A percentile compares a stretch with the other conserved stretches of the same genome.
These are phyloP conservation scores for Rickenella mellea DNA, from an alignment of 768 basidiomycete species.

Conservation along the genomic window DNA sequence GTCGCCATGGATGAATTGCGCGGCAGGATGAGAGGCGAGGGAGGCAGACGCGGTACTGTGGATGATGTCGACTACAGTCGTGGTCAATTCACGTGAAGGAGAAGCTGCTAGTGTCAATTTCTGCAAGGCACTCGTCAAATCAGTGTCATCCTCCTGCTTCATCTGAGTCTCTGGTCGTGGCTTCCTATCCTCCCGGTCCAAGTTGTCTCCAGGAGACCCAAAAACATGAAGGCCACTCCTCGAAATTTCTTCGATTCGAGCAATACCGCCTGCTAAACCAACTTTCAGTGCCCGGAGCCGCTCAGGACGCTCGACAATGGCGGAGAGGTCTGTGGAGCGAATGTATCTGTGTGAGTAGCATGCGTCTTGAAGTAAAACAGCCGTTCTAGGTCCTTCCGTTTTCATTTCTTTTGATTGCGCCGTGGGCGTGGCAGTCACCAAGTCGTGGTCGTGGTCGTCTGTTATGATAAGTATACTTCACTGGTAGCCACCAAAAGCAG, in stretches of 20 bases:
- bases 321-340: constrained; percentile 61
- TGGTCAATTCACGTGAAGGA: neutral
- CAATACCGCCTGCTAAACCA: constrained; percentile 72
- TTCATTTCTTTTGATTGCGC: too few species aligned
- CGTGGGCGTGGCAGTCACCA: too few species aligned
- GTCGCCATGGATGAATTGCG: constrained; percentile 68
- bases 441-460: too few species aligned
- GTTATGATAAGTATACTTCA: too few species aligned
- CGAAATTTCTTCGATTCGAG: constrained; percentile 48
- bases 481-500: too few species aligned
- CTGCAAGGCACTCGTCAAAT: constrained; percentile 36
- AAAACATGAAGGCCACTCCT: too few species aligned
- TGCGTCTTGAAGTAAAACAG: constrained; percentile 53
- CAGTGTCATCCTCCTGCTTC: constrained; percentile 19
- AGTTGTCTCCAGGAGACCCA: neutral
- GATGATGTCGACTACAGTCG: constrained; percentile 36
- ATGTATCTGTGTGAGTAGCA: constrained; percentile 73
- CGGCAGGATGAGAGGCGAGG: constrained; percentile 49
- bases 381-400: neutral
- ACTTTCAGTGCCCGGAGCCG: constrained; percentile 76
- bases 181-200: neutral
- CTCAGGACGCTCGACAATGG: constrained; percentile 86
- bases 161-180: neutral
- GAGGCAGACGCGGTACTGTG: constrained; percentile 46
- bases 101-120: neutral